Conservation (phyloP, 257 asterid species). For the Pogostemon cablin region DNA sequence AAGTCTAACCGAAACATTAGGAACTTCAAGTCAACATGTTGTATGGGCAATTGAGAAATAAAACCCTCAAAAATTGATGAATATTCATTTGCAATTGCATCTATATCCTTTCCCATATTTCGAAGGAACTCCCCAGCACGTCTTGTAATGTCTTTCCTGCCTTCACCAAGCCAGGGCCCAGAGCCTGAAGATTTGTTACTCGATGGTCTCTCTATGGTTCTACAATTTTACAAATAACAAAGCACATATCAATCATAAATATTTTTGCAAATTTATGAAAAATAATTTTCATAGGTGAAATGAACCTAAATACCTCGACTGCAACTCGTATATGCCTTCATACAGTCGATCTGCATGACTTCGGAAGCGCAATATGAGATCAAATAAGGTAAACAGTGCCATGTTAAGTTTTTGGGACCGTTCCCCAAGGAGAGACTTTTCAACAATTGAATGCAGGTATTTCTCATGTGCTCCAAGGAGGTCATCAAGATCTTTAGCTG, state of each 20-base stretch:
- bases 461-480: slow-evolving; percentile 90
- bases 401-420: slow-evolving; percentile 75
- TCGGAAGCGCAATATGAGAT: slow-evolving; percentile 79
- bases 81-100: slow-evolving; percentile 77
- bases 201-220: slow-evolving; percentile 58
- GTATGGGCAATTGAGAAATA: slow-evolving; percentile 84
- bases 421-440: slow-evolving; percentile 97
- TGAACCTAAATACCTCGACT: slow-evolving; percentile 64
- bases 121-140: slow-evolving; percentile 86
- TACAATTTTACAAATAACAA: slow-evolving; percentile 42
- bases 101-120: slow-evolving; percentile 78
- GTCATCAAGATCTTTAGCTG: slow-evolving; percentile 92
- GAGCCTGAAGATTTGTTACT: slow-evolving; percentile 60
- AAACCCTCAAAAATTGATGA: slow-evolving; percentile 82
- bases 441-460: slow-evolving; percentile 79
- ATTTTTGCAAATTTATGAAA: slow-evolving; percentile 6
- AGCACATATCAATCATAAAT: slow-evolving; percentile 29
- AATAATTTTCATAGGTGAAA: slow-evolving; percentile 17
- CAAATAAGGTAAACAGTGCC: slow-evolving; percentile 76
- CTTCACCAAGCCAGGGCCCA: slow-evolving; percentile 91
- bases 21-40: slow-evolving; percentile 90
- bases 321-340: slow-evolving; percentile 92
- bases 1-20: slow-evolving; percentile 91
- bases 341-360: slow-evolving; percentile 91
- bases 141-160: slow-evolving; percentile 81